phyloP scores from a whole-genome alignment of 371 early-diverging fungal species.

The Mucor saturninus region DNA sequence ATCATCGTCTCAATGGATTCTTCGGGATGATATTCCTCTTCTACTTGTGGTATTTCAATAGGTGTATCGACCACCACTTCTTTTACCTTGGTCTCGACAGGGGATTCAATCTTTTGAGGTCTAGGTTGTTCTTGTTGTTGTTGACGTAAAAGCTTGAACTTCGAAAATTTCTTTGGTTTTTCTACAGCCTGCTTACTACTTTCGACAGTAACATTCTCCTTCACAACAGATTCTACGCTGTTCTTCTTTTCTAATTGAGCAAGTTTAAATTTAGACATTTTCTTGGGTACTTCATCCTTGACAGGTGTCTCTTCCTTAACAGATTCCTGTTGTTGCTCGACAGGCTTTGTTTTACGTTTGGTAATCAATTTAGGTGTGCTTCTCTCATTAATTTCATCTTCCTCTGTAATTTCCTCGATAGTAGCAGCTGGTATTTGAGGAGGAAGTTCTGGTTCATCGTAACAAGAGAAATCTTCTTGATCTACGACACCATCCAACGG shows the following conservation, averaged over 20 bases:
- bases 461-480: constrained; percentile 60
- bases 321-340: neutral
- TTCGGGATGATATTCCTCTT: neutral
- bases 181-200: neutral
- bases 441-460: constrained; percentile 34
- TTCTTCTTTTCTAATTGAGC: constrained; percentile 21
- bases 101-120: neutral
- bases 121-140: constrained; percentile 11
- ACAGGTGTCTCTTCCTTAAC: neutral
- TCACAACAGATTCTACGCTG: neutral
- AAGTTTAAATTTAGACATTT: constrained; percentile 31
- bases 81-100: constrained; percentile 4
- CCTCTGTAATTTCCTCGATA: constrained; percentile 15
- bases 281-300: neutral
- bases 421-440: constrained; percentile 4
- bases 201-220: constrained; percentile 1
- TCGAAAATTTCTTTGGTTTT: constrained; percentile 19
- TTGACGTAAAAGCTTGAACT: constrained; percentile 29
- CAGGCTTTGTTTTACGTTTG: constrained; percentile 11
- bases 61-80: neutral
- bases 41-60: neutral
- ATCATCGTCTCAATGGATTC: neutral
- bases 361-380: constrained; percentile 25
- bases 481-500: constrained; percentile 57
- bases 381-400: constrained; percentile 33